Conservation (phyloP, 805 yeast species). For the Hanseniaspora guilliermondii region DNA sequence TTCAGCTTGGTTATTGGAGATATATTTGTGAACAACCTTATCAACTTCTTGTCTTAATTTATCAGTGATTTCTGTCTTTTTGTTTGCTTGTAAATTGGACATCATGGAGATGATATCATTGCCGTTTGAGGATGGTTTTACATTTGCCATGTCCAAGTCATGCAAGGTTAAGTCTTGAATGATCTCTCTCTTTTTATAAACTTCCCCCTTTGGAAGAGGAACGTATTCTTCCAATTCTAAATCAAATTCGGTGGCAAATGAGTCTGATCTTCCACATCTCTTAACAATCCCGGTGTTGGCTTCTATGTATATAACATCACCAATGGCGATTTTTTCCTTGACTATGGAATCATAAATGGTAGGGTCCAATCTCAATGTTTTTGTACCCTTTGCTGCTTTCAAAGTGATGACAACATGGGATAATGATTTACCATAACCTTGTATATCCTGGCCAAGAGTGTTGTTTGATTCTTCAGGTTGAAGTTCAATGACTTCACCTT, state of each 20-base stretch:
- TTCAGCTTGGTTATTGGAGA: constrained; percentile 97
- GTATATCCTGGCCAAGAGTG: constrained; percentile 52
- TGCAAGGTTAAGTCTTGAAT: constrained; percentile 95
- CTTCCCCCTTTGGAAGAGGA: constrained; percentile 97
- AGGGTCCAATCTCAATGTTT: constrained; percentile 79
- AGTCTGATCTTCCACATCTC: constrained; percentile 96
- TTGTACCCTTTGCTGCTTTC: constrained; percentile 84
- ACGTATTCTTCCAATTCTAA: constrained; percentile 97
- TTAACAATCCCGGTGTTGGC: constrained; percentile 96
- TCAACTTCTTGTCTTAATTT: constrained; percentile 87
- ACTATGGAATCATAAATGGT: constrained; percentile 86
- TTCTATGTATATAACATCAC: constrained; percentile 94
- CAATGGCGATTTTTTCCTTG: constrained; percentile 85
- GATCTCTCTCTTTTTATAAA: constrained; percentile 93
- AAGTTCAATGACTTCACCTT: constrained; percentile 93
- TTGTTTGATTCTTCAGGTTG: constrained; percentile 94
- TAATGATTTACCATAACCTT: constrained; percentile 91
- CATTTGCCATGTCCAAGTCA: constrained; percentile 91
- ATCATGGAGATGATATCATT: constrained; percentile 91
- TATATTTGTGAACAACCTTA: constrained; percentile 89
- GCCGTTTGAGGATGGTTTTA: constrained; percentile 83
- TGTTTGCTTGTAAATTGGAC: constrained; percentile 93
- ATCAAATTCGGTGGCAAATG: constrained; percentile 95
- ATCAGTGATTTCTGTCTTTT: constrained; percentile 93
- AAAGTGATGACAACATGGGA: constrained; percentile 88